phyloP scores from a whole-genome alignment of 768 basidiomycete species.

The Exidia glandulosa region DNA sequence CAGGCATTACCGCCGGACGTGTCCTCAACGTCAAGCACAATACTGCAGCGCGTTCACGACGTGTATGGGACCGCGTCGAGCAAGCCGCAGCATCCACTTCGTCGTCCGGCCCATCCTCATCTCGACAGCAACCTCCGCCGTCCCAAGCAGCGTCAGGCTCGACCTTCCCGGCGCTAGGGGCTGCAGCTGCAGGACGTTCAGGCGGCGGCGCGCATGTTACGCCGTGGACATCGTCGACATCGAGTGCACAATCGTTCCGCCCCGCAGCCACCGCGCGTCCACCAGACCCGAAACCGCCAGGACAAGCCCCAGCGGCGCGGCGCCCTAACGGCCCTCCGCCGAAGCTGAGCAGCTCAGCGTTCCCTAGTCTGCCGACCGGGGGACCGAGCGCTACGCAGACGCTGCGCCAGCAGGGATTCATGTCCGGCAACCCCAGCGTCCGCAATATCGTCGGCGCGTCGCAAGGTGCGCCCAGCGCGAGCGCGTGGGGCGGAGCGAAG shows the following conservation, averaged over 20 bases:
- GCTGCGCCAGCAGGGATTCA: background rate
- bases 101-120: conserved; percentile 9
- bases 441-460: conserved; percentile 1
- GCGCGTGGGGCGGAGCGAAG: conserved; percentile 3
- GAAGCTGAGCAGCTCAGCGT: background rate
- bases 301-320: background rate
- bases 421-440: background rate
- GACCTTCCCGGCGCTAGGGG: conserved; percentile 21
- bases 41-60: conserved; percentile 45
- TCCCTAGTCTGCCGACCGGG: conserved; percentile 2
- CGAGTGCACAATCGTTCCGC: background rate
- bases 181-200: conserved; percentile 17
- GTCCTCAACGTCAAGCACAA: conserved; percentile 76
- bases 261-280: background rate
- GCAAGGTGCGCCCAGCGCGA: conserved; percentile 5
- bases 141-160: background rate
- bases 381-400: background rate
- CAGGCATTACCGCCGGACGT: conserved; percentile 70
- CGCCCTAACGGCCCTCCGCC: background rate
- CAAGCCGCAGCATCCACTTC: conserved; percentile 51
- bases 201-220: conserved; percentile 41
- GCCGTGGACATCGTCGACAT: conserved; percentile 40
- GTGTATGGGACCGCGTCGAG: conserved; percentile 82
- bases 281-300: background rate
- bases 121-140: conserved; percentile 25